A percentile compares a stretch with the other conserved stretches of the same genome.
Evolutionary conservation across 441 rosid species (phyloP).

Genomic region (Croton setiger): DNA sequence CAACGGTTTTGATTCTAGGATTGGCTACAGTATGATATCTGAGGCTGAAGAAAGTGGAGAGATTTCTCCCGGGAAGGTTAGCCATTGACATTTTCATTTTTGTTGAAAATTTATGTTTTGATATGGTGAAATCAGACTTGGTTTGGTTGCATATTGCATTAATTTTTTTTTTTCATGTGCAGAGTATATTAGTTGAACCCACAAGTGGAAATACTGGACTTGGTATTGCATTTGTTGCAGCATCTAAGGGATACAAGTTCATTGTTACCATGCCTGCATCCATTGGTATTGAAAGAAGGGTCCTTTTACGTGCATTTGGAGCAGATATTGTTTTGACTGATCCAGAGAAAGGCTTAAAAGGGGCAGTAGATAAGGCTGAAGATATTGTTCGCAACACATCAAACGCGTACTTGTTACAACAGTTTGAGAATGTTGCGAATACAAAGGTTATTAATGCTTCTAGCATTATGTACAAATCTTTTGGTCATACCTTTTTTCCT

Average conservation of each 20-base stretch:
- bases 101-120: neutral
- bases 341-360: constrained; percentile 78
- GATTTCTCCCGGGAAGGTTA: constrained; percentile 78
- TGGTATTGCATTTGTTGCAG: constrained; percentile 85
- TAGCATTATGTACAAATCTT: constrained; percentile 3
- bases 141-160: neutral
- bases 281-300: constrained; percentile 70
- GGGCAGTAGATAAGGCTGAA: constrained; percentile 87
- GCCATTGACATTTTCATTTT: constrained; percentile 5
- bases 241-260: constrained; percentile 75
- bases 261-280: constrained; percentile 90
- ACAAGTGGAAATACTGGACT: constrained; percentile 88
- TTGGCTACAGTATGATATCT: constrained; percentile 72
- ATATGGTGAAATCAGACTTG: constrained; percentile 2
- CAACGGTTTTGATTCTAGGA: constrained; percentile 42
- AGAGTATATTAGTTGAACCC: constrained; percentile 78
- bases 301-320: constrained; percentile 80
- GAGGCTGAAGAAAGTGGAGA: constrained; percentile 84
- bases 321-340: constrained; percentile 78
- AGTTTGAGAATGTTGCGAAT: constrained; percentile 73
- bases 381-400: constrained; percentile 60
- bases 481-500: constrained; percentile 6
- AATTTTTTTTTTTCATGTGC: constrained; percentile 23
- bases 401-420: constrained; percentile 72
- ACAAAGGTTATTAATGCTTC: constrained; percentile 41